These are phyloP conservation scores for Zanthoxylum bungeanum DNA, from an alignment of 345 rosid genomes.

Conservation along the genomic window DNA sequence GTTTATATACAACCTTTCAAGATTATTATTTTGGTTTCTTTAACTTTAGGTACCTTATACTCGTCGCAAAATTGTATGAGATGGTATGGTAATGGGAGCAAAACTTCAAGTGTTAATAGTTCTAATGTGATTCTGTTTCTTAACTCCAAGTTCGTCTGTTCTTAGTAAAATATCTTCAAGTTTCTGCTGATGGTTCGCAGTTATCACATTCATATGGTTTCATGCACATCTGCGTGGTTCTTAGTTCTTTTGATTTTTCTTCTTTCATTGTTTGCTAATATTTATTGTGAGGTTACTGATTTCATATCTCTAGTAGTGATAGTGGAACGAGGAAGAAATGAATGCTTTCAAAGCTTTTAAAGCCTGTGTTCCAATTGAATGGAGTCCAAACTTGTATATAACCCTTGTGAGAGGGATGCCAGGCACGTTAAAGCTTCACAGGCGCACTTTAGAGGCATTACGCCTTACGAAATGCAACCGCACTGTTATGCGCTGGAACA, in stretches of 20 bases:
- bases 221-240: background rate
- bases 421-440: conserved; percentile 77
- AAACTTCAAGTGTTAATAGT: background rate
- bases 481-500: conserved; percentile 62
- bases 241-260: background rate
- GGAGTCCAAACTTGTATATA: conserved; percentile 67
- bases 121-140: background rate
- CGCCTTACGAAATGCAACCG: conserved; percentile 69
- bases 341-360: conserved; percentile 79
- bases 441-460: conserved; percentile 76
- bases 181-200: no score
- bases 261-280: background rate
- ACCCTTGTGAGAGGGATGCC: conserved; percentile 83
- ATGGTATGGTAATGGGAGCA: background rate
- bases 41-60: no score
- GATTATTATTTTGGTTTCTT: background rate
- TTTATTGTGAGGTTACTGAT: background rate
- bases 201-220: background rate
- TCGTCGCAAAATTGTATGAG: background rate
- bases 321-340: conserved; percentile 32
- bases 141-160: background rate
- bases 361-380: conserved; percentile 55
- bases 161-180: background rate
- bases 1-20: background rate
- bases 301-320: conserved; percentile 1